phyloP scores from a whole-genome alignment of 805 yeast genomes.

The Wickerhamomyces tratensis region DNA sequence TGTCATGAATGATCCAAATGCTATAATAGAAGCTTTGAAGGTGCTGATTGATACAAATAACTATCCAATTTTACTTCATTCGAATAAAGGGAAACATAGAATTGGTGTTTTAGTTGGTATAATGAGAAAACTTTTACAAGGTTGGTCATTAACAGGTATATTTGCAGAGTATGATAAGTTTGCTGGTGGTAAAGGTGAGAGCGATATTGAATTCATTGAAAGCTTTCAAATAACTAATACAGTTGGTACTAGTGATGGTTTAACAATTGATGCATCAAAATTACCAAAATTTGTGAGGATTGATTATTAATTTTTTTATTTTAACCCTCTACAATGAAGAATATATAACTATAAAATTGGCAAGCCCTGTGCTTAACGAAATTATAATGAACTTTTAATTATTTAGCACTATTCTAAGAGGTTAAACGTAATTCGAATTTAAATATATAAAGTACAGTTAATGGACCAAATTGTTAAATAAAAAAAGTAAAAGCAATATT shows the following conservation, averaged over 20 bases:
- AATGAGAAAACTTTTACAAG: slow-evolving; percentile 76
- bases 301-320: not conserved
- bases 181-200: slow-evolving; percentile 90
- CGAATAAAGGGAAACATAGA: slow-evolving; percentile 93
- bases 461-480: too few relatives aligned
- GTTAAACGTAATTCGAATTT: too few relatives aligned
- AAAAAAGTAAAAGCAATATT: too few relatives aligned
- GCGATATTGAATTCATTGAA: slow-evolving; percentile 85
- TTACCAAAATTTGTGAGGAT: slow-evolving; percentile 56
- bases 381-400: too few relatives aligned
- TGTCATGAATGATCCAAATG: slow-evolving; percentile 44
- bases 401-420: too few relatives aligned
- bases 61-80: slow-evolving; percentile 83
- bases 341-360: too few relatives aligned
- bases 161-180: slow-evolving; percentile 91
- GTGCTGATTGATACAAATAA: slow-evolving; percentile 54
- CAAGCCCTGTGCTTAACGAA: too few relatives aligned
- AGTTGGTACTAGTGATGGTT: slow-evolving; percentile 25
- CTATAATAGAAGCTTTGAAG: slow-evolving; percentile 47
- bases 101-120: slow-evolving; percentile 92
- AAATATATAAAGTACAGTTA: too few relatives aligned
- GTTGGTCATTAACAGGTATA: slow-evolving; percentile 89
- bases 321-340: too few relatives aligned
- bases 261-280: slow-evolving; percentile 35
- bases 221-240: slow-evolving; percentile 37